Conservation (phyloP, 805 yeast genomes). For the Scheffersomyces lignosus region DNA sequence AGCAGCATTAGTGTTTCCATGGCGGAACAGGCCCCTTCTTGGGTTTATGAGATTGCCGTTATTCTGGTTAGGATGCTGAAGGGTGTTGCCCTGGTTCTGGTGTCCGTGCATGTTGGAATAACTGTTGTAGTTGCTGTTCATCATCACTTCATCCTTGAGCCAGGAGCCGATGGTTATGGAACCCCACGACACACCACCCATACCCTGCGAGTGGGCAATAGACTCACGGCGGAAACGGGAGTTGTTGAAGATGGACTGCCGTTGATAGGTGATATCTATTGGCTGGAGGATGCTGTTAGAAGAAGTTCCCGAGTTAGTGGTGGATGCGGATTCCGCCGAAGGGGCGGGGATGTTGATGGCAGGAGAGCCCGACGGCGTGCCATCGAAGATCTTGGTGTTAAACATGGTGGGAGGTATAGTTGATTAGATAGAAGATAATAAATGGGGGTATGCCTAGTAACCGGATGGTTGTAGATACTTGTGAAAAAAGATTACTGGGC, state of each 20-base stretch:
- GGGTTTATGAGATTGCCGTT: constrained; percentile 32
- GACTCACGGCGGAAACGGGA: constrained; percentile 75
- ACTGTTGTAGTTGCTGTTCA: constrained; percentile 32
- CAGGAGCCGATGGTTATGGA: constrained; percentile 92
- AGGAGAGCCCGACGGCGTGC: constrained; percentile 21
- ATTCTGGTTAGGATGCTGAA: constrained; percentile 9
- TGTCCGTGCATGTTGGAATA: constrained; percentile 15
- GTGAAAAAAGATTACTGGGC: too few relatives aligned
- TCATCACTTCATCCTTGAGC: constrained; percentile 90
- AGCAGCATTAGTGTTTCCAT: constrained; percentile 13
- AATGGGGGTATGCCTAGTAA: too few relatives aligned
- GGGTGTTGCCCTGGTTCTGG: constrained; percentile 12
- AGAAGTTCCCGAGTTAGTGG: constrained; percentile 3
- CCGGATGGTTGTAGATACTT: too few relatives aligned
- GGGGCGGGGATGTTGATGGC: constrained; percentile 29
- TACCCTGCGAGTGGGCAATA: constrained; percentile 94
- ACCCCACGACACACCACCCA: constrained; percentile 98
- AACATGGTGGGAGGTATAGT: constrained; percentile 36
- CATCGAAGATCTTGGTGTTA: constrained; percentile 44
- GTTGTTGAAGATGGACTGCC: constrained; percentile 39
- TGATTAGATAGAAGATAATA: too few relatives aligned
- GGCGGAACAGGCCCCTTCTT: constrained; percentile 38
- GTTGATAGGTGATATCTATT: constrained; percentile 44
- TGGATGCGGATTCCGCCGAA: neutral
- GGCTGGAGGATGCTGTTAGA: constrained; percentile 36